Evolutionary conservation across 2,329 filamentous ascomycete genomes (phyloP).

Genomic region (Aspergillus quadrilineatus): DNA sequence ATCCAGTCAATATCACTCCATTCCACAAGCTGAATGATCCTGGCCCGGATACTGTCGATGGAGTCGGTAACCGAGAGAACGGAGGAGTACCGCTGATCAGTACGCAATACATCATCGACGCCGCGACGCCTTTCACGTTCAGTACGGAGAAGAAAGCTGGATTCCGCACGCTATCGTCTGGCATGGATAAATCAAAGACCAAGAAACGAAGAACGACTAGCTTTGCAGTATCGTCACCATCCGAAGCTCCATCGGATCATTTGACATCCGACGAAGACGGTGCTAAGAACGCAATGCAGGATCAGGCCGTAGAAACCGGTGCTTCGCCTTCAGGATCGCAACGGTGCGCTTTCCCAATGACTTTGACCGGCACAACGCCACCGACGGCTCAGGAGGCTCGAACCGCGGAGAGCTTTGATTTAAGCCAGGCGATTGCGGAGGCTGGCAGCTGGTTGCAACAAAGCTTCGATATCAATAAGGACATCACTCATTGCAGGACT

Average conservation of each 20-base stretch:
- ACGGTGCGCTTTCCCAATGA: slow-evolving; percentile 29
- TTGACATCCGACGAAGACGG: slow-evolving; percentile 6
- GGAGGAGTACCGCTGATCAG: slow-evolving; percentile 31
- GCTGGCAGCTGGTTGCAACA: slow-evolving; percentile 47
- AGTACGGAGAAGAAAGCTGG: slow-evolving; percentile 34
- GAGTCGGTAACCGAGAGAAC: slow-evolving; percentile 10
- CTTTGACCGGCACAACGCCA: slow-evolving; percentile 33
- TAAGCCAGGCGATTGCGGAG: slow-evolving; percentile 47
- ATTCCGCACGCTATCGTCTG: slow-evolving; percentile 2
- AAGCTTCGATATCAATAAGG: slow-evolving; percentile 44
- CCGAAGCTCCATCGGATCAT: not conserved
- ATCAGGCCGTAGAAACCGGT: slow-evolving; percentile 2
- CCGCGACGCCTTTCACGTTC: slow-evolving; percentile 40
- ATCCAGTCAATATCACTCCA: slow-evolving; percentile 30
- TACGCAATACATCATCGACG: slow-evolving; percentile 44
- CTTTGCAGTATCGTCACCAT: slow-evolving; percentile 15
- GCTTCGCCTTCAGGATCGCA: slow-evolving; percentile 18
- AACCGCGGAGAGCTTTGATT: slow-evolving; percentile 41
- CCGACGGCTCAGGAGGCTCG: slow-evolving; percentile 38
- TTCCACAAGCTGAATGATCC: slow-evolving; percentile 27
- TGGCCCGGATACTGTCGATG: slow-evolving; percentile 7
- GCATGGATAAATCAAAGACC: slow-evolving; percentile 6
- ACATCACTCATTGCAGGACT: slow-evolving; percentile 25
- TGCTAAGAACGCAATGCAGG: slow-evolving; percentile 12
- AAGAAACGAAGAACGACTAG: slow-evolving; percentile 25